A percentile compares a stretch with the other conserved stretches of the same genome.
Conservation (phyloP, 75 land plant species). For the Ceratopteris richardii region DNA sequence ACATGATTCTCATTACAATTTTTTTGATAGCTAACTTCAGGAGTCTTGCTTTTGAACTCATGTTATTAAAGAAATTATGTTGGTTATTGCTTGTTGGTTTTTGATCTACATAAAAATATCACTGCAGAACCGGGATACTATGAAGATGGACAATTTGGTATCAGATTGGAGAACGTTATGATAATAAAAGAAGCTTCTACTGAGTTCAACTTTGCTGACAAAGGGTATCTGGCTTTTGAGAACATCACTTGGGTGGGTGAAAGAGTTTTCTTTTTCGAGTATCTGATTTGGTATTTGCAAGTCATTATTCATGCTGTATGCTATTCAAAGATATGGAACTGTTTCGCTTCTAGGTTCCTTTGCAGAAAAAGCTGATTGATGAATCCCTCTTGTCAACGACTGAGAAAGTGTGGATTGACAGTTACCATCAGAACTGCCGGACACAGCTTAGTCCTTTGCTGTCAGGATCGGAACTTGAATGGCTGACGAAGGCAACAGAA, state of each 20-base stretch:
- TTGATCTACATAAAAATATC: no score
- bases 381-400: constrained; percentile 43
- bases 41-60: no score
- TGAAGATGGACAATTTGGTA: constrained; percentile 96
- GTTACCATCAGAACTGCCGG: constrained; percentile 61
- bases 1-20: constrained; percentile 1
- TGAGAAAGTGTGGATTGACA: constrained; percentile 77
- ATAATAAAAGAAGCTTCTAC: constrained; percentile 82
- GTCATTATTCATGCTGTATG: not conserved
- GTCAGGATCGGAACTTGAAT: constrained; percentile 51
- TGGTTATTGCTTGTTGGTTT: no score
- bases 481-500: constrained; percentile 83
- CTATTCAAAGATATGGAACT: not conserved
- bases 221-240: constrained; percentile 88
- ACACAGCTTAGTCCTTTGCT: constrained; percentile 53
- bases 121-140: constrained; percentile 90
- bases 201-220: constrained; percentile 78
- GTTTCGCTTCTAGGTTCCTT: constrained; percentile 56
- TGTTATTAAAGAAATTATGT: no score
- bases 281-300: not conserved
- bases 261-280: not conserved
- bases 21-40: no score
- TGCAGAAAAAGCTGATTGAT: constrained; percentile 84
- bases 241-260: constrained; percentile 94
- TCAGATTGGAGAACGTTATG: constrained; percentile 95